Percentiles rank a stretch among this genome's conserved stretches.
Conservation (phyloP, 139 green algal genomes). For the Dunaliella primolecta region DNA sequence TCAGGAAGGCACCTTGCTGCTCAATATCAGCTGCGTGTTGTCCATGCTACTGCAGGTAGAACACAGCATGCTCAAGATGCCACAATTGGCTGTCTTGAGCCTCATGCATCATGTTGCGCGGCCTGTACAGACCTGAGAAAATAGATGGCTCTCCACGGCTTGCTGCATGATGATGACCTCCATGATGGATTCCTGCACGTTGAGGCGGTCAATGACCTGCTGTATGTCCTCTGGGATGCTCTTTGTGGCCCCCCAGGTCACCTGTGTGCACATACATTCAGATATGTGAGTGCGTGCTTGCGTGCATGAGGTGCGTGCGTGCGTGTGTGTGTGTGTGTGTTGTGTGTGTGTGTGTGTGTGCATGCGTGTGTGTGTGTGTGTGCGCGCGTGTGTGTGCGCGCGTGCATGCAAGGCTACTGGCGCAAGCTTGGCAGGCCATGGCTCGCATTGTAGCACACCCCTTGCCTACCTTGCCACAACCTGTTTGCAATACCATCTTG, state of each 20-base stretch:
- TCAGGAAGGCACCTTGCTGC: too few species aligned
- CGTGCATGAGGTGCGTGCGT: not conserved
- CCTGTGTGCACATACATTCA: too few species aligned
- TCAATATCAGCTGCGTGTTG: too few species aligned
- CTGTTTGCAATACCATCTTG: too few species aligned
- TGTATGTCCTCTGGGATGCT: not conserved
- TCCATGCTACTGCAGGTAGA: too few species aligned
- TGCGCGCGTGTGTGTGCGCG: not conserved
- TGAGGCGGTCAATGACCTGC: not conserved
- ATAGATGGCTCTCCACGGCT: not conserved
- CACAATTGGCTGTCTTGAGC: too few species aligned
- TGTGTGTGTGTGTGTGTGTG: not conserved
- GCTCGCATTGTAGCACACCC: too few species aligned
- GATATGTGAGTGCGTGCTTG: not conserved
- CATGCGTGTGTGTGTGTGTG: not conserved
- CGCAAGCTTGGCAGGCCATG: not conserved
- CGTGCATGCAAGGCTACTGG: not conserved
- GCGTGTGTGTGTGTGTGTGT: not conserved
- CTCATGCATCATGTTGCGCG: too few species aligned
- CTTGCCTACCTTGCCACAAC: too few species aligned
- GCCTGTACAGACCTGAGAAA: not conserved
- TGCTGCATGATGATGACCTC: not conserved
- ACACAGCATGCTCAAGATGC: too few species aligned
- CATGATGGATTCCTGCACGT: not conserved
- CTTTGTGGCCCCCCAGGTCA: not conserved